phyloP scores from a whole-genome alignment of 164 flowering plant genomes.

The Chimonanthus salicifolius region DNA sequence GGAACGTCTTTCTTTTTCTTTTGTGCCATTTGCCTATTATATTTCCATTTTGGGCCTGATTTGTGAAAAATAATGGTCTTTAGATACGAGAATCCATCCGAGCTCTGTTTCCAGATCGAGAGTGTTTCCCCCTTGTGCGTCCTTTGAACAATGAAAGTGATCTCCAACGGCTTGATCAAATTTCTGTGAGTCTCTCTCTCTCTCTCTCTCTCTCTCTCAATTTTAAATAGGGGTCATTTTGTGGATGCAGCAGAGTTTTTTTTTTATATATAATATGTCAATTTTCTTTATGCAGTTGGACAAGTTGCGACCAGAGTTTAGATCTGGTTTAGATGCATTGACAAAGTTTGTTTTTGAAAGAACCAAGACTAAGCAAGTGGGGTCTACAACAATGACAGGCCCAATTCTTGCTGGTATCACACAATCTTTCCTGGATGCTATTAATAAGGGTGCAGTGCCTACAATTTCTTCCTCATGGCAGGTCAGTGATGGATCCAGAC shows the following conservation, averaged over 20 bases:
- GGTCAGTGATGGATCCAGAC: conserved; percentile 38
- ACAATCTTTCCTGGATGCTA: conserved; percentile 84
- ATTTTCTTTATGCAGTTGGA: conserved; percentile 51
- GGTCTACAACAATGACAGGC: conserved; percentile 89
- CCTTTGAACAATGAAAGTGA: conserved; percentile 84
- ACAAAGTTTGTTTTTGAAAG: conserved; percentile 95
- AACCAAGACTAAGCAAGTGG: conserved; percentile 95
- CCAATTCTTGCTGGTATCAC: conserved; percentile 89
- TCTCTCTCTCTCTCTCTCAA: not conserved
- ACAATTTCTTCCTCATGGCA: conserved; percentile 98
- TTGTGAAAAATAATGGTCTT: conserved; percentile 9
- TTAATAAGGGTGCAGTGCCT: conserved; percentile 98
- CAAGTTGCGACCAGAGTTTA: conserved; percentile 86
- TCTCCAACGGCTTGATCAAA: conserved; percentile 89
- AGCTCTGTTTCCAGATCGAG: conserved; percentile 96
- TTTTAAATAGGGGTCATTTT: not conserved
- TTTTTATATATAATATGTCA: not conserved
- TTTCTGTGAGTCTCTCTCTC: conserved; percentile 40
- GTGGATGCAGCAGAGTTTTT: not conserved
- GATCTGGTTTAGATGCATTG: conserved; percentile 86
- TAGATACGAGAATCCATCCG: conserved; percentile 96
- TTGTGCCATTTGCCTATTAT: not conserved
- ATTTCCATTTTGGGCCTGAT: conserved; percentile 16
- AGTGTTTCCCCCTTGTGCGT: conserved; percentile 91
- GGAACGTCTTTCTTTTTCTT: not conserved